phyloP scores from a whole-genome alignment of 75 land plant species.

The Selaginella moellendorffii region DNA sequence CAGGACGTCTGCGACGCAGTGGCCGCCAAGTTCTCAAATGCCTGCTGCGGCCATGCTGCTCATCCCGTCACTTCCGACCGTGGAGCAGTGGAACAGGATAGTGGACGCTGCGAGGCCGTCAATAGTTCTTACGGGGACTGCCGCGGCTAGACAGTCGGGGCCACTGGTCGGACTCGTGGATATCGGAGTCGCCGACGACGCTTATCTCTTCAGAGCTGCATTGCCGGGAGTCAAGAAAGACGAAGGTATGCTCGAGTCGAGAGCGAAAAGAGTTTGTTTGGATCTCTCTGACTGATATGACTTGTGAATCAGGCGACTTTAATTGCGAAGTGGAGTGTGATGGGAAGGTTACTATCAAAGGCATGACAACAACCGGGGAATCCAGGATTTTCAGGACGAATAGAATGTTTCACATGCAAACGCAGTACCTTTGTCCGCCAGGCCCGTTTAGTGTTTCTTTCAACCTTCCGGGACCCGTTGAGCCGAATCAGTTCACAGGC shows the following conservation, averaged over 20 bases:
- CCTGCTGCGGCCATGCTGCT: conserved; percentile 37
- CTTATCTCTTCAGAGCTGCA: conserved; percentile 54
- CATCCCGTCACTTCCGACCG: conserved; percentile 37
- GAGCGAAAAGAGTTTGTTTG: too few relatives aligned
- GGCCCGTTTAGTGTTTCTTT: conserved; percentile 58
- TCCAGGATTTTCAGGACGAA: conserved; percentile 22
- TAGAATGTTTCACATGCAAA: conserved; percentile 46
- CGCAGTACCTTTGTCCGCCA: conserved; percentile 57
- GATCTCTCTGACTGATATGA: not conserved
- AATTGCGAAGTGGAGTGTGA: conserved; percentile 59
- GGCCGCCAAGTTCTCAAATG: conserved; percentile 6
- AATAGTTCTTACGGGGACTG: conserved; percentile 48
- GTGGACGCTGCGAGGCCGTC: conserved; percentile 36
- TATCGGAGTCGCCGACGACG: conserved; percentile 51
- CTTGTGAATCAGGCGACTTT: conserved; percentile 39
- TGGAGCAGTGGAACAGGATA: conserved; percentile 35
- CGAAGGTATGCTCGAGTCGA: conserved; percentile 32
- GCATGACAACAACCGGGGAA: conserved; percentile 59
- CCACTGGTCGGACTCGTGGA: conserved; percentile 53
- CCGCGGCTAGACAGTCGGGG: conserved; percentile 39
- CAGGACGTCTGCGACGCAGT: too few relatives aligned
- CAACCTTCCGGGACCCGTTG: conserved; percentile 59
- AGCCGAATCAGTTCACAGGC: conserved; percentile 41
- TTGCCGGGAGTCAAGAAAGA: conserved; percentile 72
- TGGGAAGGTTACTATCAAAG: conserved; percentile 56